Percentiles rank a stretch among this genome's conserved stretches.
phyloP scores from a whole-genome alignment of 116 monocot genomes.

The Papilionanthe hybrid region DNA sequence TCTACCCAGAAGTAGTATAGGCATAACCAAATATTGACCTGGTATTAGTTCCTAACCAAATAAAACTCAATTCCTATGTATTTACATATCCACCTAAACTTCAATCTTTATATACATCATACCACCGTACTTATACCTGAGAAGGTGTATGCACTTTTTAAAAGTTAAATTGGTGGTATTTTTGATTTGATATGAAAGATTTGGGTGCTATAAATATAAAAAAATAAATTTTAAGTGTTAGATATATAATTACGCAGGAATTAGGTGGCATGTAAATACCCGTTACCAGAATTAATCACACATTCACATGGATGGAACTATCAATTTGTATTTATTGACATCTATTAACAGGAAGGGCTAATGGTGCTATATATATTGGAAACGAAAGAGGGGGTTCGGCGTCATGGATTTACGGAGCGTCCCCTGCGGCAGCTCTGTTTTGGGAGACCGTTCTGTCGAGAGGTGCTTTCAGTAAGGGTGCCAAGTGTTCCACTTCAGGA shows the following conservation, averaged over 20 bases:
- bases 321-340: background rate
- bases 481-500: background rate
- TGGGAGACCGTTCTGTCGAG: background rate
- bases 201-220: too few relatives aligned
- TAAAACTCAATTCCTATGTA: too few relatives aligned
- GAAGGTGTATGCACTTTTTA: too few relatives aligned
- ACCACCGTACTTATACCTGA: too few relatives aligned
- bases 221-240: too few relatives aligned
- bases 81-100: too few relatives aligned
- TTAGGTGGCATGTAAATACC: too few relatives aligned
- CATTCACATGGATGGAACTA: background rate
- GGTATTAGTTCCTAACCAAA: background rate
- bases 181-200: too few relatives aligned
- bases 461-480: background rate
- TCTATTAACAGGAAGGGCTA: background rate
- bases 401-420: background rate
- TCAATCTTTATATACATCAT: too few relatives aligned
- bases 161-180: too few relatives aligned
- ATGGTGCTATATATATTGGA: background rate
- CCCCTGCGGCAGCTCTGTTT: background rate
- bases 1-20: too few relatives aligned
- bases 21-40: background rate
- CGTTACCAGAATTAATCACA: background rate
- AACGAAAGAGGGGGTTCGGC: background rate
- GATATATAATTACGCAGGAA: too few relatives aligned